Conservation (phyloP, 306 rosid genomes). For the Prunus davidiana region DNA sequence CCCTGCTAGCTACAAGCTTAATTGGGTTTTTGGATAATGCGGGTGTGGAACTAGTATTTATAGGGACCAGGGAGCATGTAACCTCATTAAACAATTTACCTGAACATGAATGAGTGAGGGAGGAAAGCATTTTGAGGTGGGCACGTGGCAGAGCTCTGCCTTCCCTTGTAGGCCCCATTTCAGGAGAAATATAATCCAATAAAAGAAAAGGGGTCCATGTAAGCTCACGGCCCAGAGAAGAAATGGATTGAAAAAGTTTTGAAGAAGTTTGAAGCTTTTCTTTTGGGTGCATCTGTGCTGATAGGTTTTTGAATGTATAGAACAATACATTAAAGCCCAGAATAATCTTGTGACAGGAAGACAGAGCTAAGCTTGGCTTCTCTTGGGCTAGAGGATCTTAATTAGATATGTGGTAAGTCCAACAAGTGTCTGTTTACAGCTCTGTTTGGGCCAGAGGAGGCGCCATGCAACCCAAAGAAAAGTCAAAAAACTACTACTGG, state of each 20-base stretch:
- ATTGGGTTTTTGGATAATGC: neutral
- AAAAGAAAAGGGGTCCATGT: slow-evolving; percentile 36
- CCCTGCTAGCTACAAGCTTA: neutral
- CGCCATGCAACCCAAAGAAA: neutral
- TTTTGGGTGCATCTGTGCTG: neutral
- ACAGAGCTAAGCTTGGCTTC: too few species aligned
- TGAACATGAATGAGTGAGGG: slow-evolving; percentile 25
- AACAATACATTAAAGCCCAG: too few species aligned
- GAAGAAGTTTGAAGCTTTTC: neutral
- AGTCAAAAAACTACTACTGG: neutral
- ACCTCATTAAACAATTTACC: neutral
- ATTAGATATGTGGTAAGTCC: too few species aligned
- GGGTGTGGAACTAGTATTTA: slow-evolving; percentile 10
- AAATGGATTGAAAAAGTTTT: neutral
- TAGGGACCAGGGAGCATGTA: neutral
- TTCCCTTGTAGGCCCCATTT: slow-evolving; percentile 45
- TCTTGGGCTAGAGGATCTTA: too few species aligned
- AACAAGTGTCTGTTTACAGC: too few species aligned
- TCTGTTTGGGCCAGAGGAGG: neutral
- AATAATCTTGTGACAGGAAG: too few species aligned
- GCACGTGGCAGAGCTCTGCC: slow-evolving; percentile 50
- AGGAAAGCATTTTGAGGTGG: slow-evolving; percentile 36
- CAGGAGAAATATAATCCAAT: slow-evolving; percentile 46
- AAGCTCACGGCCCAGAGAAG: slow-evolving; percentile 1
- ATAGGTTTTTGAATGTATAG: too few species aligned